These are phyloP conservation scores for Neoconidiobolus thromboides DNA, from an alignment of 371 early-diverging fungal genomes.

Conservation along the genomic window DNA sequence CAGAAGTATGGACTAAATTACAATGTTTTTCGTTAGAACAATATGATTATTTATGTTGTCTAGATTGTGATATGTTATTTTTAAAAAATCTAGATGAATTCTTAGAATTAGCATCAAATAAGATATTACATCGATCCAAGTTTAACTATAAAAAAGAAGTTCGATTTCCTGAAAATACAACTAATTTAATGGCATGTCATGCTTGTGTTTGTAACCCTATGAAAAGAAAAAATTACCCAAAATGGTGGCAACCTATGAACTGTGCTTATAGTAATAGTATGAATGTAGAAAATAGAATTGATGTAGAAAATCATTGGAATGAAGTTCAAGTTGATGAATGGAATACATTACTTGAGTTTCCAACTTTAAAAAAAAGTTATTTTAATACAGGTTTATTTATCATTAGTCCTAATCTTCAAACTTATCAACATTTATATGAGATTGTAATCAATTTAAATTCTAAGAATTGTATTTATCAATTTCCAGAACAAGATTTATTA, in stretches of 20 bases:
- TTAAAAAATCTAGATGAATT: background rate
- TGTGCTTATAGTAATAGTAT: background rate
- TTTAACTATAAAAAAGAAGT: background rate
- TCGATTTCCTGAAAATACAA: background rate
- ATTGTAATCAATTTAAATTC: background rate
- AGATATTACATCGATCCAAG: background rate
- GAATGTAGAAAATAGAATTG: background rate
- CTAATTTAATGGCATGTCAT: background rate
- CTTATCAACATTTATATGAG: background rate
- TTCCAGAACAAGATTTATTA: constrained; percentile 1
- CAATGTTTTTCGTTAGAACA: background rate
- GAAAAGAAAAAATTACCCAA: background rate
- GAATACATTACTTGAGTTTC: no score
- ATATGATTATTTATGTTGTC: background rate
- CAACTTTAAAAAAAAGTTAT: background rate
- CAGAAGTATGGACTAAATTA: constrained; percentile 1
- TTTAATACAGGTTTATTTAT: background rate
- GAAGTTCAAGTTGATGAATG: background rate
- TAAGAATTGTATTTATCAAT: background rate
- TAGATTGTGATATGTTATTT: constrained; percentile 1
- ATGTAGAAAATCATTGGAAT: no score
- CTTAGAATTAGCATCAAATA: background rate
- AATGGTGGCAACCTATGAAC: background rate
- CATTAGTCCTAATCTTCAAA: background rate
- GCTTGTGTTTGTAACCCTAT: constrained; percentile 2